Conservation (phyloP, 1,284 basidiomycete genomes). For the Ustilago nuda region DNA sequence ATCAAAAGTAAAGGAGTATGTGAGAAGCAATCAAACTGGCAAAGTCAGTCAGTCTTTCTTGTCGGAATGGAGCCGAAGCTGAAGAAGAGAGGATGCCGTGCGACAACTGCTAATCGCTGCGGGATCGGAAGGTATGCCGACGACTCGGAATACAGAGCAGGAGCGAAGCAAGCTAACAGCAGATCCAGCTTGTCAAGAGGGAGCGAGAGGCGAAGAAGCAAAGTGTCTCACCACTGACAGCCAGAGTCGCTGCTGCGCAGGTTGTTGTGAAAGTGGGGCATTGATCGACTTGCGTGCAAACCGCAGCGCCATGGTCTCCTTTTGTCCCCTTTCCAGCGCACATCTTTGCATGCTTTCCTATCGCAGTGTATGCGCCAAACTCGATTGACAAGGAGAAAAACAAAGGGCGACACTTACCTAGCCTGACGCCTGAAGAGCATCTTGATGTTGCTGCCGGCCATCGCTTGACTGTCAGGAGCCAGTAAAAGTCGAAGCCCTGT, state of each 20-base stretch:
- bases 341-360: background rate
- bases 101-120: too few relatives aligned
- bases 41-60: background rate
- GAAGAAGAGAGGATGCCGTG: background rate
- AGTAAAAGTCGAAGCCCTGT: background rate
- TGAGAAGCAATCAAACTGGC: background rate
- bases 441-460: background rate
- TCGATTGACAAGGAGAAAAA: background rate
- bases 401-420: background rate
- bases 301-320: background rate
- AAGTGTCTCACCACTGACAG: background rate
- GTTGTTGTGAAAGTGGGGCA: background rate
- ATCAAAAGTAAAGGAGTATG: background rate
- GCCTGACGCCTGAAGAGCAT: constrained; percentile 1
- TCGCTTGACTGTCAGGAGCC: background rate
- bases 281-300: background rate
- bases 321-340: background rate
- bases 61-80: background rate
- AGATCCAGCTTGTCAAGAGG: background rate
- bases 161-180: background rate
- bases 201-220: background rate
- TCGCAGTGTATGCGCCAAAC: background rate
- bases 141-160: background rate
- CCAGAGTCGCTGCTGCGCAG: background rate
- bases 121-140: too few relatives aligned